Percentiles rank a stretch among this genome's conserved stretches.
Evolutionary conservation across 352 stramenopile species (phyloP).

Genomic region (Albugo laibachii): DNA sequence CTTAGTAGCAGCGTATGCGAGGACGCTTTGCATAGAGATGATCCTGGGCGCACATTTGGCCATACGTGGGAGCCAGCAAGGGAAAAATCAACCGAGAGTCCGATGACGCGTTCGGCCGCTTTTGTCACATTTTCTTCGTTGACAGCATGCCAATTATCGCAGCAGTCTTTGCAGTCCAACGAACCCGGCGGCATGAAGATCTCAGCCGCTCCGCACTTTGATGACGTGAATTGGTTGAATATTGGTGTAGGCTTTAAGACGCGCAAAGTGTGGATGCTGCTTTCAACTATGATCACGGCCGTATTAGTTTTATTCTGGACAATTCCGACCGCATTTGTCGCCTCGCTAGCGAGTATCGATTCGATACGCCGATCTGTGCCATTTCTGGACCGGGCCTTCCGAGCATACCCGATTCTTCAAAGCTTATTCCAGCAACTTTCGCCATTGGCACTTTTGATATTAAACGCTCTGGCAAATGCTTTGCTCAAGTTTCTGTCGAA

Average conservation of each 20-base stretch:
- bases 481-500: slow-evolving; percentile 42
- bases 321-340: slow-evolving; percentile 56
- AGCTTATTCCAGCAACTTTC: slow-evolving; percentile 51
- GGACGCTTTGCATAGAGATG: slow-evolving; percentile 5
- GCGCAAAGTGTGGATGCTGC: slow-evolving; percentile 21
- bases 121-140: slow-evolving; percentile 68
- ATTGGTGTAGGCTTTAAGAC: slow-evolving; percentile 33
- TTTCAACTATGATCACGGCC: slow-evolving; percentile 30
- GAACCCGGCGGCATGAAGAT: slow-evolving; percentile 33
- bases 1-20: slow-evolving; percentile 11
- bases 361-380: slow-evolving; percentile 34
- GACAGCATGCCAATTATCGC: slow-evolving; percentile 40
- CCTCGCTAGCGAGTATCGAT: slow-evolving; percentile 45
- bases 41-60: slow-evolving; percentile 7
- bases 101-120: slow-evolving; percentile 38
- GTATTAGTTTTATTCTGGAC: slow-evolving; percentile 69
- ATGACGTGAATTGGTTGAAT: slow-evolving; percentile 65
- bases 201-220: slow-evolving; percentile 23
- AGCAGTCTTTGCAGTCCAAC: slow-evolving; percentile 43
- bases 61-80: slow-evolving; percentile 22
- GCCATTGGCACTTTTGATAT: slow-evolving; percentile 28
- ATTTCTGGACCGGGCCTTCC: slow-evolving; percentile 40
- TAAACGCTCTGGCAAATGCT: slow-evolving; percentile 37
- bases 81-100: slow-evolving; percentile 26
- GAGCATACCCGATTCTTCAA: slow-evolving; percentile 33